Conservation (phyloP, 2,329 filamentous ascomycete genomes). For the Dryadomyces quercivorus region DNA sequence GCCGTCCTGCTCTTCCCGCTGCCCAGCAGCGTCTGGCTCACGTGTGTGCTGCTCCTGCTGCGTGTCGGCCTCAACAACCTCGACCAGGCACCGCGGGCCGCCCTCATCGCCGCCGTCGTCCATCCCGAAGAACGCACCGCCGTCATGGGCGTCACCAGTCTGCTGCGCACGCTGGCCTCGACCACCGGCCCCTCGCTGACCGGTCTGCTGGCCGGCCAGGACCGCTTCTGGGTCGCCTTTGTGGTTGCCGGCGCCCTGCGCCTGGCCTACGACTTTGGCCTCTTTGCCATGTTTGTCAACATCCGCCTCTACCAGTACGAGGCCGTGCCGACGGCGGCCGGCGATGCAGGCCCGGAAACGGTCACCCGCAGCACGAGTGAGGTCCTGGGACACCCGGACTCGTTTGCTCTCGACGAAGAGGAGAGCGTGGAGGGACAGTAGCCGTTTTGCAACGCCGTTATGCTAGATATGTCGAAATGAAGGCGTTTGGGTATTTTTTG, state of each 20-base stretch:
- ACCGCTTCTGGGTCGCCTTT: slow-evolving; percentile 50
- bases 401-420: slow-evolving; percentile 9
- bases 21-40: slow-evolving; percentile 35
- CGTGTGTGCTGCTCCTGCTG: slow-evolving; percentile 43
- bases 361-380: slow-evolving; percentile 21
- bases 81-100: slow-evolving; percentile 55
- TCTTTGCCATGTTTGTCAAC: slow-evolving; percentile 48
- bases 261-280: slow-evolving; percentile 43
- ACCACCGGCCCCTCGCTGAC: slow-evolving; percentile 42
- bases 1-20: slow-evolving; percentile 49
- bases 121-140: slow-evolving; percentile 53
- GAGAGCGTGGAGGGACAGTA: slow-evolving; percentile 2
- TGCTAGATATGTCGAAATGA: not conserved
- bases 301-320: slow-evolving; percentile 38
- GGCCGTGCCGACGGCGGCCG: slow-evolving; percentile 60
- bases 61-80: slow-evolving; percentile 53
- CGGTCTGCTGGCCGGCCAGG: slow-evolving; percentile 37
- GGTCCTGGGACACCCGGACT: slow-evolving; percentile 8
- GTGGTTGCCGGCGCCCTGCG: slow-evolving; percentile 40
- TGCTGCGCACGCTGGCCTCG: slow-evolving; percentile 46
- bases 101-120: slow-evolving; percentile 56
- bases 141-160: slow-evolving; percentile 56
- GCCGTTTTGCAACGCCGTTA: no score
- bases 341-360: slow-evolving; percentile 50
- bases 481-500: not conserved